phyloP scores from a whole-genome alignment of 2,329 filamentous ascomycete species.

The Trichoderma koningii region DNA sequence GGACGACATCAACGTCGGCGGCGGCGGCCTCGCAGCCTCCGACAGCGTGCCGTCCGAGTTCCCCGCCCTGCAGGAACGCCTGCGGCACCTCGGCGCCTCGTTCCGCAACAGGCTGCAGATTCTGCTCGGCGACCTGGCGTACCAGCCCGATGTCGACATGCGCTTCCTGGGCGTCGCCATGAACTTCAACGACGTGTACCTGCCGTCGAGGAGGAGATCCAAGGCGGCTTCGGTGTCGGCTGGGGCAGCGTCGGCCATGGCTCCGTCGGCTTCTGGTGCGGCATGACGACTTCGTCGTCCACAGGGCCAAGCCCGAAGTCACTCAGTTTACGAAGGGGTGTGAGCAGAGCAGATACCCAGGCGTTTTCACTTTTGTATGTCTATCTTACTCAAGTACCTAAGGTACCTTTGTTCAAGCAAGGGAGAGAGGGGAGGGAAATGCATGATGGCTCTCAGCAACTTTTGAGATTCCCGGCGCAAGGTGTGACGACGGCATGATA shows the following conservation, averaged over 20 bases:
- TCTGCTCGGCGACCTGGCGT: slow-evolving; percentile 84
- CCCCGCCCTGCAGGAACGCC: slow-evolving; percentile 70
- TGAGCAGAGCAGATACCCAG: background rate
- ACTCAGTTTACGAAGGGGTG: background rate
- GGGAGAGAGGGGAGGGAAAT: background rate
- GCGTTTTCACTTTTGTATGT: background rate
- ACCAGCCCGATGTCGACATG: slow-evolving; percentile 94
- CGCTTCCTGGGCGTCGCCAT: slow-evolving; percentile 93
- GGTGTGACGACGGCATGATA: slow-evolving; percentile 14
- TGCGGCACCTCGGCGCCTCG: slow-evolving; percentile 70
- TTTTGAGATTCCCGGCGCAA: background rate
- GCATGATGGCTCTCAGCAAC: background rate
- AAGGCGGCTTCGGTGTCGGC: slow-evolving; percentile 39
- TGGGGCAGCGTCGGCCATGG: slow-evolving; percentile 31
- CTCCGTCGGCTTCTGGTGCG: slow-evolving; percentile 32
- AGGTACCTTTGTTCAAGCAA: background rate
- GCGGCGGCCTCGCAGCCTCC: slow-evolving; percentile 38
- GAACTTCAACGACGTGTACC: slow-evolving; percentile 98
- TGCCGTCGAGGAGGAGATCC: slow-evolving; percentile 68
- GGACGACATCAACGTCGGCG: slow-evolving; percentile 28
- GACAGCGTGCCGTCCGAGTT: slow-evolving; percentile 68
- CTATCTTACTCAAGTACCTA: no score
- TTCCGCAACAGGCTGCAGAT: slow-evolving; percentile 79
- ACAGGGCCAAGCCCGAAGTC: slow-evolving; percentile 33
- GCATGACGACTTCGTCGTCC: slow-evolving; percentile 33